Evolutionary conservation across 768 basidiomycete genomes (phyloP).

Genomic region (Daedaleopsis sinensis): DNA sequence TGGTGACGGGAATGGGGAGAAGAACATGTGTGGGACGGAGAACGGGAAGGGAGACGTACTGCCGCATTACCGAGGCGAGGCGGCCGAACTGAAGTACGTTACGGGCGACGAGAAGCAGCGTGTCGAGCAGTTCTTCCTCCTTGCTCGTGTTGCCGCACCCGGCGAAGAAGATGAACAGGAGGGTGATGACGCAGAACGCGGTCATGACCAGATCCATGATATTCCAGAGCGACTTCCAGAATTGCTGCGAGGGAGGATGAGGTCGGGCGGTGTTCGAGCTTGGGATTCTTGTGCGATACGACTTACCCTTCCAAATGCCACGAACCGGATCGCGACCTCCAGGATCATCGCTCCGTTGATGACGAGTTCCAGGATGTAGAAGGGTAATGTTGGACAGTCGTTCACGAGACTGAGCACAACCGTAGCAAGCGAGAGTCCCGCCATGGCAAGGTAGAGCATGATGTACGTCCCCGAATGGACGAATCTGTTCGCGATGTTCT

Average conservation of each 20-base stretch:
- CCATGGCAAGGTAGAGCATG: slow-evolving; percentile 87
- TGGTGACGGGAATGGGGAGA: not conserved
- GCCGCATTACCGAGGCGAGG: slow-evolving; percentile 90
- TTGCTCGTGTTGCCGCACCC: slow-evolving; percentile 82
- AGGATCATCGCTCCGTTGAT: slow-evolving; percentile 91
- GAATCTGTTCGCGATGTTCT: slow-evolving; percentile 87
- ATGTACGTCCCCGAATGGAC: slow-evolving; percentile 89
- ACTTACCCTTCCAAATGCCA: slow-evolving; percentile 91
- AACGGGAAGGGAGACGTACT: slow-evolving; percentile 55
- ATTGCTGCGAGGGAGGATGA: slow-evolving; percentile 63
- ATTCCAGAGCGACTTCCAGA: slow-evolving; percentile 95
- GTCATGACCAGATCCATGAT: slow-evolving; percentile 88
- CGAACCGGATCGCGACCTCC: slow-evolving; percentile 89
- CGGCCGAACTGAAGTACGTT: slow-evolving; percentile 93
- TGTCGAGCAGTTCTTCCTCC: slow-evolving; percentile 94
- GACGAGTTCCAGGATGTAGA: slow-evolving; percentile 88
- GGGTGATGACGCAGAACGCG: slow-evolving; percentile 84
- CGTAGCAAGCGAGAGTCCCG: slow-evolving; percentile 82
- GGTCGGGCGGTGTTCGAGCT: not conserved
- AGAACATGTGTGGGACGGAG: not conserved
- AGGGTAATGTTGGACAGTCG: slow-evolving; percentile 85
- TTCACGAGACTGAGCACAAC: slow-evolving; percentile 81
- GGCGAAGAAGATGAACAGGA: slow-evolving; percentile 87
- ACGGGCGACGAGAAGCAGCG: slow-evolving; percentile 85
- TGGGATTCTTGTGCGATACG: not conserved